These are phyloP conservation scores for Apium graveolens DNA, from an alignment of 129 eudicot genomes.

Conservation along the genomic window DNA sequence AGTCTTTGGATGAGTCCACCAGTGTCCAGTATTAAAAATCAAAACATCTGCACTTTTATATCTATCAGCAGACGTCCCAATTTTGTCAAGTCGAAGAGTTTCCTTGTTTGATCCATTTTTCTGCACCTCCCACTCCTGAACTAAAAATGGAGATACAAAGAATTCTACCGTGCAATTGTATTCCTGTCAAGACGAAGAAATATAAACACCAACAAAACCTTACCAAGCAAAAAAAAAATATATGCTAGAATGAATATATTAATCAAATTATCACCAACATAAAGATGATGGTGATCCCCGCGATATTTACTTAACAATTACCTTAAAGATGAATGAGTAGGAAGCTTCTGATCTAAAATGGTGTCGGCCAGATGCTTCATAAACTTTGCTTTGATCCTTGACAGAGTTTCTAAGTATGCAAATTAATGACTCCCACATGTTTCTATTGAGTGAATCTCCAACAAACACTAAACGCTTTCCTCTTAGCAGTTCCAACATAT, in stretches of 20 bases:
- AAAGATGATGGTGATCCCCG: background rate
- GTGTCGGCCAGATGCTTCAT: constrained; percentile 52
- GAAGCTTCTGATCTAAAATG: constrained; percentile 44
- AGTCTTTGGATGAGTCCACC: constrained; percentile 66
- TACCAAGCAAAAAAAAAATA: background rate
- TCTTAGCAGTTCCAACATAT: constrained; percentile 45
- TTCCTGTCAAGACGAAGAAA: constrained; percentile 24
- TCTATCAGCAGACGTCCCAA: constrained; percentile 42
- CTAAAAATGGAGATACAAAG: constrained; percentile 46
- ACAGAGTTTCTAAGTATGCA: constrained; percentile 40
- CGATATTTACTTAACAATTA: background rate
- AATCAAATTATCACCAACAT: background rate
- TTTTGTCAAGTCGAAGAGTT: constrained; percentile 47
- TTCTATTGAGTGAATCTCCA: constrained; percentile 58
- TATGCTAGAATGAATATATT: background rate
- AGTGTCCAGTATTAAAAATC: constrained; percentile 53
- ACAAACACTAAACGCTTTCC: constrained; percentile 55
- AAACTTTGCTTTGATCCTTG: constrained; percentile 35
- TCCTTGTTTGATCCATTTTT: constrained; percentile 36
- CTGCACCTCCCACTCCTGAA: constrained; percentile 40
- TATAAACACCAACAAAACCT: constrained; percentile 4
- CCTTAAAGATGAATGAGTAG: constrained; percentile 38
- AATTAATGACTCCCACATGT: constrained; percentile 63
- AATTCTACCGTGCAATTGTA: constrained; percentile 48
- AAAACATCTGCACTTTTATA: constrained; percentile 43